Base-by-base conservation (phyloP, 345 rosid species). In the Eucalyptus viminalis region DNA sequence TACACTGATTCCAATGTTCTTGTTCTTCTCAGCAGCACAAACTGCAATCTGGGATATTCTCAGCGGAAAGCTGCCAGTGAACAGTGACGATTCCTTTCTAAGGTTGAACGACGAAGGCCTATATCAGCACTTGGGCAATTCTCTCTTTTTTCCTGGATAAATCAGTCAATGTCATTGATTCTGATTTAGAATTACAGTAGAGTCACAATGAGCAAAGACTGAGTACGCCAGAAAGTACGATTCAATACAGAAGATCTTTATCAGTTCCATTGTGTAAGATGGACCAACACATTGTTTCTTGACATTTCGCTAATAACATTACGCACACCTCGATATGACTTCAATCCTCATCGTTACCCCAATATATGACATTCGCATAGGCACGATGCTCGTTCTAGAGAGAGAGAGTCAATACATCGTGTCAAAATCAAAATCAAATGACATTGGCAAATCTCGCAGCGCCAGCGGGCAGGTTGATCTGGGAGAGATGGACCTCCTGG, bases 401-500 rank as follows among this genome's bases (percentile, higher is more conserved):
- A 24, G 40, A 24, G 65, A n/a, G 21, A 0, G 76, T 60, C 69
- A 27, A 7, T 60, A 12, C 69, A 60, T 19, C 21, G 13, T 2
- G 13, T 69, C 44, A 37, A 21, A 40, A 40, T 76, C 83, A 21
- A 21, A 6, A 21, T 76, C 83, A 40, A 9, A 40, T 0, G 9
- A 40, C 83, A 76, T 76, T 76, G 47, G 3, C 83, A 40, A 40
- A 76, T 76, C 83, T 76, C 24, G 83, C 27, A 5, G 83, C 7
- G 47, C 29, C 47, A 22, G 47, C 3, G 9, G 47, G 29, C 47
- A 22, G 83, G 47, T 91, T 90, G 21, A 91, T 80, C 86, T 93
- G 93, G 31, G 93, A 88, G 37, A 94, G 91, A 88, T 92, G 93
- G 27, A 95, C 88, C 80, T 94, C 90, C 76, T 92, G 96, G 54